Evolutionary conservation across 768 basidiomycete genomes (phyloP), one percentile per base, ranked within the genome.

Genomic region (Holtermannia corniformis): DNA sequence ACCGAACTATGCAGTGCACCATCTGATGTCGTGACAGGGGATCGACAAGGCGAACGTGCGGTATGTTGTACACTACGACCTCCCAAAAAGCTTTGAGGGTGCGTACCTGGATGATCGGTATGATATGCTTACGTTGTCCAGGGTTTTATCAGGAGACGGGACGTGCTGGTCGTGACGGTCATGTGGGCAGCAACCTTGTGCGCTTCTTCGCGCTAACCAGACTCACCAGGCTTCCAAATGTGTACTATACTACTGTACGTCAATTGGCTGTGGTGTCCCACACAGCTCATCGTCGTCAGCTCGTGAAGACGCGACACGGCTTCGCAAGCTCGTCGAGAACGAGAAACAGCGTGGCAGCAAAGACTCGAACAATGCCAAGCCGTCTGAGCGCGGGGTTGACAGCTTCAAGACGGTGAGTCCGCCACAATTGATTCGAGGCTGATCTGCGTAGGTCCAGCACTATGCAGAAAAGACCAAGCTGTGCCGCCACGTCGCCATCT

Each of bases 31-130:
- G 0, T 32, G 46, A 3, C 40, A 70, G 70, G 72, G 72, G 0
- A 67, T 72, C 21, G 73, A 74, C 54, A 67, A 71, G 44, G 55
- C 73, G 3, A 60, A 74, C 53, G 73, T 74, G 7, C 61, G 73
- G 20, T 74, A 74, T 52, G 71, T 74, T 14, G 55, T 74, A 0
- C 73, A 74, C 45, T 74, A 65, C 37, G 69, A 74, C 49, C 57
- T 72, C 41, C 70, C 73, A 0, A 72, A 68, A 52, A 64, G 63
- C 32, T 70, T 74, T 22, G 72, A 74, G 51, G 69, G 70, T 62
- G 21, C 25, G 64, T n/a, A n/a, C 51, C 3, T 4, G 10, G 20
- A 16, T 24, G 21, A 4, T 16, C 12, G n/a, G n/a, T n/a, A 27
- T 14, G 3, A 40, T 19, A 21, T 1, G 5, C 7, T 41, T 13